Base-by-base conservation (phyloP, 345 rosid genomes). In the Clarkia xantiana region DNA sequence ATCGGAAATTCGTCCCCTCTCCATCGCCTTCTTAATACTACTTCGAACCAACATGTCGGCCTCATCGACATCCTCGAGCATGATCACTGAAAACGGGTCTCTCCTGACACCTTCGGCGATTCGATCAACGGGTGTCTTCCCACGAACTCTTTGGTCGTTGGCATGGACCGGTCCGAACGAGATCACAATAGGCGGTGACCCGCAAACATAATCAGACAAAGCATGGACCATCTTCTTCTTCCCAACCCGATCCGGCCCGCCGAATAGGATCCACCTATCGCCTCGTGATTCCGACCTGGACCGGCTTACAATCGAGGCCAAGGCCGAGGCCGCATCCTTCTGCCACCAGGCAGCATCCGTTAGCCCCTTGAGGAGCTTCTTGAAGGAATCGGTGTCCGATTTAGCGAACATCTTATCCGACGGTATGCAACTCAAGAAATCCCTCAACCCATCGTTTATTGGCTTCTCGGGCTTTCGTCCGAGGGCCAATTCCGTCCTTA, bases 271-370 rank as follows among this genome's bases (percentile, higher is more conserved):
- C 98, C 98, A 91, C 3, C 62, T 67, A 44, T 84, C 96, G 0
- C 98, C 94, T 60, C 70, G 81, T 2, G 90, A 54, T 51, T 68
- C 74, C 8, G 72, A 53, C 72, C 72, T 91, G 67, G 85, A 76
- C 59, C 74, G 77, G 0, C 81, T 76, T 47, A 86, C 78, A 1
- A 82, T 74, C 34, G 77, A 61, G 15, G 96, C 94, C 49, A 86
- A 67, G 0, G 94, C 80, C 18, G 94, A 76, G 38, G 98, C 87
- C 18, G 98, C 96, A 18, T 91, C 96, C 15, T 59, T 74, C 70
- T 91, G 98, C 98, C 98, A 91, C 94, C 94, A 74, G 17, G 80
- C 94, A 63, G 73, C 80, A 57, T 81, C 94, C 0, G 49, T 38
- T 53, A 91, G 80, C 41, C 90, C 85, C 55, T 80, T 84, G 54